Conservation (phyloP, 352 stramenopile genomes). For the Aphanomyces euteiches region DNA sequence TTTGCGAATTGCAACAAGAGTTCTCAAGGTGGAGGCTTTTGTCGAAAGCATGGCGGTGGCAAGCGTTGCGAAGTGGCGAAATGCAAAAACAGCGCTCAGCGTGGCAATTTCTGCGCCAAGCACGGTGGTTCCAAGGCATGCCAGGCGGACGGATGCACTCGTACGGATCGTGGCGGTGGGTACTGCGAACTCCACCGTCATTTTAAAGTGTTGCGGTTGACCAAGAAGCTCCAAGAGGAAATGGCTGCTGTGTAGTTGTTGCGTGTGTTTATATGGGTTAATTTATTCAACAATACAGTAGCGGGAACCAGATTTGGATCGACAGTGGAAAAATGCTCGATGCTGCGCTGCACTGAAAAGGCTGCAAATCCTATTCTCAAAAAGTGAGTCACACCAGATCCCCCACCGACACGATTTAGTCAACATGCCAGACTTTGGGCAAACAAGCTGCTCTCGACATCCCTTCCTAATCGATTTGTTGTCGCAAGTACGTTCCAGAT, state of each 20-base stretch:
- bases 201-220: conserved; percentile 18
- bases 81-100: conserved; percentile 30
- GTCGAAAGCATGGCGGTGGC: conserved; percentile 30
- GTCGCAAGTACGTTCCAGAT: too few relatives aligned
- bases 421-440: too few relatives aligned
- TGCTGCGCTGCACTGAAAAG: too few relatives aligned
- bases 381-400: too few relatives aligned
- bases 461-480: too few relatives aligned
- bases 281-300: too few relatives aligned
- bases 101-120: conserved; percentile 30
- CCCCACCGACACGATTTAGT: too few relatives aligned
- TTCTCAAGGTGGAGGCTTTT: conserved; percentile 29
- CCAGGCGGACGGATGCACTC: conserved; percentile 25
- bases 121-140: conserved; percentile 28
- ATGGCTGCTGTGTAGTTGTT: neutral
- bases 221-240: conserved; percentile 18
- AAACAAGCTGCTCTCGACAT: too few relatives aligned
- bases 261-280: too few relatives aligned
- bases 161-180: conserved; percentile 28
- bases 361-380: too few relatives aligned
- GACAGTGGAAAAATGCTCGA: too few relatives aligned
- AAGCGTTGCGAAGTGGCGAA: conserved; percentile 25
- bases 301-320: too few relatives aligned
- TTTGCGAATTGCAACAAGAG: conserved; percentile 31
- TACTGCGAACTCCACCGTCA: conserved; percentile 32